Percentiles rank a stretch among this genome's conserved stretches.
Conservation (phyloP, 805 yeast genomes). For the Spathaspora boniae region DNA sequence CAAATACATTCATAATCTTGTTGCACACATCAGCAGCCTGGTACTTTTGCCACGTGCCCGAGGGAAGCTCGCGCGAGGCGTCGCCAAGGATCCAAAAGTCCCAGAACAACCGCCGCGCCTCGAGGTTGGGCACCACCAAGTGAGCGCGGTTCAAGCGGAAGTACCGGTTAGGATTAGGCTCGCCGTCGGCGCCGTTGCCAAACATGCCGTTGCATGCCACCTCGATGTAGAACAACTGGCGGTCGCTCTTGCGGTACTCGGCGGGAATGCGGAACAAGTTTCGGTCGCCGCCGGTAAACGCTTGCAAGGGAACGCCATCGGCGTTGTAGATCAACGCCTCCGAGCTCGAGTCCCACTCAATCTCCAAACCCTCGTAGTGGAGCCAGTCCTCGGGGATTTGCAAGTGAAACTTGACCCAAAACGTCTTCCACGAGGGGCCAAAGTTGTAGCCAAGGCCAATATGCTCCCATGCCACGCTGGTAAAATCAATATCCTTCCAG, state of each 20-base stretch:
- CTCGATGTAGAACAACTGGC: slow-evolving; percentile 75
- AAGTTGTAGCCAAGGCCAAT: slow-evolving; percentile 71
- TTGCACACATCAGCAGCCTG: slow-evolving; percentile 79
- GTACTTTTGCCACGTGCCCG: slow-evolving; percentile 75
- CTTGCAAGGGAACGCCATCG: slow-evolving; percentile 70
- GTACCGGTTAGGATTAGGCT: slow-evolving; percentile 66
- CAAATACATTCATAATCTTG: slow-evolving; percentile 79
- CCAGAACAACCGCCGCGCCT: slow-evolving; percentile 70
- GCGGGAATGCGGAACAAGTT: slow-evolving; percentile 66
- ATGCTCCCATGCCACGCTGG: slow-evolving; percentile 43
- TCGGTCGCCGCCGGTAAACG: slow-evolving; percentile 83
- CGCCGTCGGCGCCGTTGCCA: slow-evolving; percentile 60
- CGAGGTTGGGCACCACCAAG: slow-evolving; percentile 73
- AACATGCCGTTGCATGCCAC: slow-evolving; percentile 94
- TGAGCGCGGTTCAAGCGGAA: slow-evolving; percentile 71
- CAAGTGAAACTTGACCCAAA: slow-evolving; percentile 78
- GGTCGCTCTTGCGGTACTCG: slow-evolving; percentile 46
- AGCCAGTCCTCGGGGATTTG: slow-evolving; percentile 63
- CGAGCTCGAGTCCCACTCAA: slow-evolving; percentile 82
- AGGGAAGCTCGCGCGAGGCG: slow-evolving; percentile 82
- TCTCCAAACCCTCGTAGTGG: slow-evolving; percentile 47
- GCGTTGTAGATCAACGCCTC: slow-evolving; percentile 79
- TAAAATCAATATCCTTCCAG: slow-evolving; percentile 54
- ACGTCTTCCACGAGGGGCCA: slow-evolving; percentile 97
- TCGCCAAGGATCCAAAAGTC: slow-evolving; percentile 91